Conservation (phyloP, 169 alveolate species). For the Blepharisma undulans region DNA sequence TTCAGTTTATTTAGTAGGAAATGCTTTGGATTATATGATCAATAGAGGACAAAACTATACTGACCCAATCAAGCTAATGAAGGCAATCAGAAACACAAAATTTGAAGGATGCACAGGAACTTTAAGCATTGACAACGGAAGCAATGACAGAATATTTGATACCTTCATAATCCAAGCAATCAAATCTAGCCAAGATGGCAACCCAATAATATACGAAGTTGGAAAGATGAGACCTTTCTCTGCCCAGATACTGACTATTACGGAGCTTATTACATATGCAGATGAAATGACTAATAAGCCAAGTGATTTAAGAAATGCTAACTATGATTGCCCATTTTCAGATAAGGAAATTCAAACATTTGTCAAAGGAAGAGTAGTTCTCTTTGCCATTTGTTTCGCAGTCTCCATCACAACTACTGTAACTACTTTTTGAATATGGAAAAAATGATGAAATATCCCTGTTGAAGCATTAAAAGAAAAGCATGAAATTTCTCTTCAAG, state of each 20-base stretch:
- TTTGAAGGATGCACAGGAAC: conserved; percentile 10
- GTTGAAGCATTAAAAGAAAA: not conserved
- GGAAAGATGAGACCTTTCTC: not conserved
- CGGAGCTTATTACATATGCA: not conserved
- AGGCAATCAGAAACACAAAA: not conserved
- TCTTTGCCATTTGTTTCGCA: not conserved
- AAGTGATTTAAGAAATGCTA: not conserved
- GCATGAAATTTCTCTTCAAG: not conserved
- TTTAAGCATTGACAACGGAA: not conserved
- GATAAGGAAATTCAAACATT: not conserved
- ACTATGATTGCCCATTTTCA: not conserved
- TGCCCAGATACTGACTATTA: not conserved
- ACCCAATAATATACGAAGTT: not conserved
- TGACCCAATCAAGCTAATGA: not conserved
- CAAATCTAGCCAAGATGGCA: not conserved
- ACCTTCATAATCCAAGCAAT: too few species aligned
- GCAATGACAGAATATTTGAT: not conserved
- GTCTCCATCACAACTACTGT: not conserved
- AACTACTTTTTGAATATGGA: not conserved
- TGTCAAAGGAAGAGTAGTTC: not conserved
- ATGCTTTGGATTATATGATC: not conserved
- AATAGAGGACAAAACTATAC: not conserved
- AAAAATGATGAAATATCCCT: not conserved
- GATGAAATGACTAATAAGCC: not conserved
- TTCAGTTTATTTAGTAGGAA: not conserved